Evolutionary conservation across 306 rosid species (phyloP).

Genomic region (Trifolium repens): DNA sequence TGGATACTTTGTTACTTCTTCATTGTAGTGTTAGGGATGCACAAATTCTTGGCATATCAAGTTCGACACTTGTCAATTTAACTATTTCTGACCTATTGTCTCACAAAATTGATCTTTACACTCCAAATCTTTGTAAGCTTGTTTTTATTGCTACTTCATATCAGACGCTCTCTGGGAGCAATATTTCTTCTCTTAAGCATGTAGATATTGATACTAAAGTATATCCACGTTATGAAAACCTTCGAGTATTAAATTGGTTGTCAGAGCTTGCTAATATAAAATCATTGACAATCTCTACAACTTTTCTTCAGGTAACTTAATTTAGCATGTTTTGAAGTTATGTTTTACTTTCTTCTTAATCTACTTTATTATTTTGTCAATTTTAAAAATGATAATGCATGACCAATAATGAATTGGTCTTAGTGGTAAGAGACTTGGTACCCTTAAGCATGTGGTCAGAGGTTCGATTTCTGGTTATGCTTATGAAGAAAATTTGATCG

Average conservation of each 20-base stretch:
- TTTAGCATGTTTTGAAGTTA: too few species aligned
- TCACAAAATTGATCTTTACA: constrained; percentile 2
- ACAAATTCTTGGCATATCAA: constrained; percentile 11
- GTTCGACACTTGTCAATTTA: neutral
- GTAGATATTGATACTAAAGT: neutral
- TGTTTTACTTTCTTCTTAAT: too few species aligned
- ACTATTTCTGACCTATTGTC: neutral
- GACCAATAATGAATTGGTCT: neutral
- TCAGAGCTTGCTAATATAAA: constrained; percentile 1
- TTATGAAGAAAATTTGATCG: too few species aligned
- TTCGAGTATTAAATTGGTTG: constrained; percentile 2
- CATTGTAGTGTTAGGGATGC: neutral
- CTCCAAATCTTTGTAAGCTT: constrained; percentile 7
- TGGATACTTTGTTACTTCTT: constrained; percentile 17
- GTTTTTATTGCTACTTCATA: neutral
- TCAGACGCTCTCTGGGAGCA: neutral
- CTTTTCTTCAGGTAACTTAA: constrained; percentile 31
- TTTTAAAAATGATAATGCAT: too few species aligned
- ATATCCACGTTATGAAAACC: too few species aligned
- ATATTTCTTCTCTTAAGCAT: constrained; percentile 27
- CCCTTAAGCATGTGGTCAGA: neutral
- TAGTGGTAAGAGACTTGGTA: neutral
- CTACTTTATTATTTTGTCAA: too few species aligned
- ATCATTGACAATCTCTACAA: constrained; percentile 6
- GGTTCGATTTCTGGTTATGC: too few species aligned